Conservation (phyloP, 169 alveolate species). For the Babesia bovis region DNA sequence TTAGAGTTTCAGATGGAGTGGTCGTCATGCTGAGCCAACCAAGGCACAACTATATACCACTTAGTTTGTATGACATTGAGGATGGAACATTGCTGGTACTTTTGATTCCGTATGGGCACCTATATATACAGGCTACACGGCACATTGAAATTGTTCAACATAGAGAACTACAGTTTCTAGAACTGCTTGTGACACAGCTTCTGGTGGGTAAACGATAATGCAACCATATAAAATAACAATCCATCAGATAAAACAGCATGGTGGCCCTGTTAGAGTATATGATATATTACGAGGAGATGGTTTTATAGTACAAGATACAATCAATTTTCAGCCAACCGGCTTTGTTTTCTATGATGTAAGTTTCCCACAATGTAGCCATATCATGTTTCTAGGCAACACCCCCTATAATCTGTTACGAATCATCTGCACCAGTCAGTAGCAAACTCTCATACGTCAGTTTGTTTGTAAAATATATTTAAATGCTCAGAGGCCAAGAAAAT, state of each 20-base stretch:
- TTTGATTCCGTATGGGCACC: background rate
- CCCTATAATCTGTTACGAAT: background rate
- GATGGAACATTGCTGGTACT: constrained; percentile 72
- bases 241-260: constrained; percentile 75
- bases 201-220: constrained; percentile 43
- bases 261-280: constrained; percentile 66
- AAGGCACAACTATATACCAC: constrained; percentile 62
- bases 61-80: constrained; percentile 72
- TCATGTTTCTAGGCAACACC: background rate
- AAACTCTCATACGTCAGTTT: constrained; percentile 13
- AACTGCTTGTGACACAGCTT: constrained; percentile 71
- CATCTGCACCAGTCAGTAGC: background rate
- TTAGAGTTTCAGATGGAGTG: constrained; percentile 75
- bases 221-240: background rate
- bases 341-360: constrained; percentile 76
- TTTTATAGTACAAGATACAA: constrained; percentile 64
- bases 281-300: constrained; percentile 69
- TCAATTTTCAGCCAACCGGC: constrained; percentile 71
- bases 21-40: constrained; percentile 79
- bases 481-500: constrained; percentile 64
- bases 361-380: background rate
- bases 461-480: background rate
- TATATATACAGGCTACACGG: constrained; percentile 42
- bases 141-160: constrained; percentile 66
- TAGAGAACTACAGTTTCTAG: constrained; percentile 73